Conservation (phyloP, 2,329 filamentous ascomycete species). For the Clarireedia paspali region DNA sequence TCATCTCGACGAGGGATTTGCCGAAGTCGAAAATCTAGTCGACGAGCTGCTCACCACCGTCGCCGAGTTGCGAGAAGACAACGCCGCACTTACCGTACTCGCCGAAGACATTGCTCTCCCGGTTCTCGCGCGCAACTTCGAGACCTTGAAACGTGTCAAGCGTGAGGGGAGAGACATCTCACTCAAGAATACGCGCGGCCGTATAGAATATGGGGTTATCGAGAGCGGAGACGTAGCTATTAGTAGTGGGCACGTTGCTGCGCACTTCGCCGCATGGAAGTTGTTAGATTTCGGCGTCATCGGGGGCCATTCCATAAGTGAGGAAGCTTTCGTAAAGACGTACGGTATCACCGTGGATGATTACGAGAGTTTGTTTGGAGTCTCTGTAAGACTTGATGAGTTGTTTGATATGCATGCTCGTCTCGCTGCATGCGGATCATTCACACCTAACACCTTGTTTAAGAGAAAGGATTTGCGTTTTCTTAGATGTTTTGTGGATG, state of each 20-base stretch:
- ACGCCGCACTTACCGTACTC: background rate
- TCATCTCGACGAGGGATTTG: no score
- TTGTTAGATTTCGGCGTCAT: background rate
- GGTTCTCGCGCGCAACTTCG: background rate
- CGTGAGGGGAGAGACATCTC: background rate
- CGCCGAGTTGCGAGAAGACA: background rate
- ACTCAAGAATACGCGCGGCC: background rate
- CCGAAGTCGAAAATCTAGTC: background rate
- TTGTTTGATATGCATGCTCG: background rate
- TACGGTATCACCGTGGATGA: slow-evolving; percentile 1
- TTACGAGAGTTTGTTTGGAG: background rate
- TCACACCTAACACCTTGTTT: background rate
- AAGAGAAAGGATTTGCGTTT: background rate
- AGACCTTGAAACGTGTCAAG: background rate
- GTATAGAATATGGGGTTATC: background rate
- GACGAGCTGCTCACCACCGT: background rate
- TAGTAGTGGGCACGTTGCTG: background rate
- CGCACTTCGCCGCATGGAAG: background rate
- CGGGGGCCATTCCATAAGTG: background rate
- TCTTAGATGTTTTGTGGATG: background rate
- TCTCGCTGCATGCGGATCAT: background rate
- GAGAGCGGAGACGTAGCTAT: background rate
- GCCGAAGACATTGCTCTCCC: background rate
- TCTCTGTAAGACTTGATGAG: background rate
- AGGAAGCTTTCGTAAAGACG: background rate